Evolutionary conservation across 768 basidiomycete genomes (phyloP).

Genomic region (Pisolithus albus): DNA sequence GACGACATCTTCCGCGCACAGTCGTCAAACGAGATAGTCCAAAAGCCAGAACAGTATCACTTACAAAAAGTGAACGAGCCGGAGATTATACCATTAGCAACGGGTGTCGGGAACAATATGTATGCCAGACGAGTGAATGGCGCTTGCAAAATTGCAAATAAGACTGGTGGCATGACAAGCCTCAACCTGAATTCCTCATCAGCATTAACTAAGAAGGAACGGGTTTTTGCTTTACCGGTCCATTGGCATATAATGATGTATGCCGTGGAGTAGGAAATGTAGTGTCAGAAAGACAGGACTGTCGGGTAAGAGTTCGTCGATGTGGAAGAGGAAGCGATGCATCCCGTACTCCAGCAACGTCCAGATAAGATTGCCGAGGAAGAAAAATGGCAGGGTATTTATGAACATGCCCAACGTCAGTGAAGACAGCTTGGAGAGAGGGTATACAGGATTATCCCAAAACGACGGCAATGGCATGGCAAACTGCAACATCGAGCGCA

Average conservation of each 20-base stretch:
- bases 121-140: constrained; percentile 89
- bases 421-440: constrained; percentile 39
- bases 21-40: constrained; percentile 6
- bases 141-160: constrained; percentile 70
- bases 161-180: constrained; percentile 91
- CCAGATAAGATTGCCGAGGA: constrained; percentile 86
- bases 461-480: constrained; percentile 62
- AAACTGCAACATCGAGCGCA: constrained; percentile 81
- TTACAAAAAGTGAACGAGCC: constrained; percentile 71
- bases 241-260: constrained; percentile 98
- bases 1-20: constrained; percentile 48
- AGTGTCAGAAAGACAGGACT: constrained; percentile 67
- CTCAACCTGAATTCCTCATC: constrained; percentile 49
- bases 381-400: constrained; percentile 63
- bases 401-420: constrained; percentile 46
- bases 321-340: constrained; percentile 96
- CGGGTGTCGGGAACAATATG: constrained; percentile 67
- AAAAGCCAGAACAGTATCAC: constrained; percentile 16
- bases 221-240: constrained; percentile 52
- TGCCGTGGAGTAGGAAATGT: constrained; percentile 91
- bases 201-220: not conserved
- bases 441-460: constrained; percentile 47
- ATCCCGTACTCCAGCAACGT: constrained; percentile 88
- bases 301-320: constrained; percentile 86
- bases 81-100: constrained; percentile 89